Conservation (phyloP, 2,329 filamentous ascomycete genomes). For the Bretziella fagacearum region DNA sequence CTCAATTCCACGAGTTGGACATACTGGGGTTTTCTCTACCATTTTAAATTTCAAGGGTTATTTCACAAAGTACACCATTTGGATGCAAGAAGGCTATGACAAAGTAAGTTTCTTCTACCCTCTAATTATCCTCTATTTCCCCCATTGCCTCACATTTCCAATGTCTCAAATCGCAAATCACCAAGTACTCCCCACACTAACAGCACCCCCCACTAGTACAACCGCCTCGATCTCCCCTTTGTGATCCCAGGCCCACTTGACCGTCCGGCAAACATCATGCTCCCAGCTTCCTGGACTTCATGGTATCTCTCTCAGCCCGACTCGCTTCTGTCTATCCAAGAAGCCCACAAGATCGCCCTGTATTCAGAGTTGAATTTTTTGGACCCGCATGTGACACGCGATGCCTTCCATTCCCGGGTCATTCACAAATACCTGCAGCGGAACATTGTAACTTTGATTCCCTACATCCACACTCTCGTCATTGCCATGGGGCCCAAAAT, state of each 20-base stretch:
- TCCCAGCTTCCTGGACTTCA: constrained; percentile 26
- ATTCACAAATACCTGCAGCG: constrained; percentile 29
- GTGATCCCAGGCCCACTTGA: constrained; percentile 26
- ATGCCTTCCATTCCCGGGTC: constrained; percentile 26
- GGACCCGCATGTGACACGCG: constrained; percentile 20
- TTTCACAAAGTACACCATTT: constrained; percentile 23
- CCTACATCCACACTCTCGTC: constrained; percentile 22
- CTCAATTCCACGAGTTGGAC: constrained; percentile 26
- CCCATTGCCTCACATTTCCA: neutral
- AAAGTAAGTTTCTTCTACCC: constrained; percentile 20
- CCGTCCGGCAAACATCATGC: constrained; percentile 27
- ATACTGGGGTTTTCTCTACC: constrained; percentile 23
- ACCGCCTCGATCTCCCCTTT: constrained; percentile 26
- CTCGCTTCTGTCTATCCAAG: constrained; percentile 24
- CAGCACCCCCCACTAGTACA: constrained; percentile 22
- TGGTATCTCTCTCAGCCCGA: constrained; percentile 35
- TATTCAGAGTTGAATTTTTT: constrained; percentile 29
- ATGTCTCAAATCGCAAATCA: neutral
- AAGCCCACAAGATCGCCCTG: constrained; percentile 26
- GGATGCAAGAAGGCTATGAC: constrained; percentile 28
- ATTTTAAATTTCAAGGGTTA: constrained; percentile 26
- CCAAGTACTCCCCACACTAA: neutral
- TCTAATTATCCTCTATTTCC: neutral
- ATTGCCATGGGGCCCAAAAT: neutral
- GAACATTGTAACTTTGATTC: constrained; percentile 24